Conservation (phyloP, 192 early-diverging fungal genomes). For the Obelidium mucronatum region DNA sequence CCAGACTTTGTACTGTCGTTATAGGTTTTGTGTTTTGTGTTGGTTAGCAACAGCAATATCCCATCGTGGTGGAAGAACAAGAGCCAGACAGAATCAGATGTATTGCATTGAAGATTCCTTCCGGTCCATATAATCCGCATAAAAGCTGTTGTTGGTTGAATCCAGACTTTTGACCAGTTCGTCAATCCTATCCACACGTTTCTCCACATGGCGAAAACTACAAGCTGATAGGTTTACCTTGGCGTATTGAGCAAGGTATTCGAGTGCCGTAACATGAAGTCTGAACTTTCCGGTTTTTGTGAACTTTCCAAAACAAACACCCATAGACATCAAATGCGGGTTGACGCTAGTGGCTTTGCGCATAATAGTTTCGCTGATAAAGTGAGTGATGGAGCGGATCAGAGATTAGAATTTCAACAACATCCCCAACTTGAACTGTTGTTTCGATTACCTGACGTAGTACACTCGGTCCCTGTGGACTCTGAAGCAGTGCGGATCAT, state of each 20-base stretch:
- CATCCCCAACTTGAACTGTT: too few species aligned
- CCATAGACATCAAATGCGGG: conserved; percentile 88
- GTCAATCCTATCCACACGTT: too few species aligned
- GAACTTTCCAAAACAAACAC: conserved; percentile 99
- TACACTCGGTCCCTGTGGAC: conserved; percentile 95
- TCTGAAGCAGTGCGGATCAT: conserved; percentile 97
- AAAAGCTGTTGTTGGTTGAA: too few species aligned
- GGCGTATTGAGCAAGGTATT: conserved; percentile 93
- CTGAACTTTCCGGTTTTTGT: conserved; percentile 98
- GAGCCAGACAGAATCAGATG: neutral
- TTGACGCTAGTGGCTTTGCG: conserved; percentile 81
- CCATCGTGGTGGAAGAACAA: conserved; percentile 20
- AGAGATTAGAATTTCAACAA: neutral
- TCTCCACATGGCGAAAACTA: too few species aligned
- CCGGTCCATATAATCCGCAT: too few species aligned
- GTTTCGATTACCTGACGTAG: conserved; percentile 81
- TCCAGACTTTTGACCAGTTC: too few species aligned
- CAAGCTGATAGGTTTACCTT: conserved; percentile 73
- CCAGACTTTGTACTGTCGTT: conserved; percentile 93
- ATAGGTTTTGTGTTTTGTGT: neutral
- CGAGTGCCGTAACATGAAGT: conserved; percentile 92
- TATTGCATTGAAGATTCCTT: too few species aligned
- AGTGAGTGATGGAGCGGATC: neutral
- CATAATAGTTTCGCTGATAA: conserved; percentile 86
- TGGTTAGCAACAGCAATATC: neutral